A percentile compares a stretch with the other conserved stretches of the same genome.
Conservation (phyloP, 2,329 filamentous ascomycete genomes). For the Pleoardoris graminearum region DNA sequence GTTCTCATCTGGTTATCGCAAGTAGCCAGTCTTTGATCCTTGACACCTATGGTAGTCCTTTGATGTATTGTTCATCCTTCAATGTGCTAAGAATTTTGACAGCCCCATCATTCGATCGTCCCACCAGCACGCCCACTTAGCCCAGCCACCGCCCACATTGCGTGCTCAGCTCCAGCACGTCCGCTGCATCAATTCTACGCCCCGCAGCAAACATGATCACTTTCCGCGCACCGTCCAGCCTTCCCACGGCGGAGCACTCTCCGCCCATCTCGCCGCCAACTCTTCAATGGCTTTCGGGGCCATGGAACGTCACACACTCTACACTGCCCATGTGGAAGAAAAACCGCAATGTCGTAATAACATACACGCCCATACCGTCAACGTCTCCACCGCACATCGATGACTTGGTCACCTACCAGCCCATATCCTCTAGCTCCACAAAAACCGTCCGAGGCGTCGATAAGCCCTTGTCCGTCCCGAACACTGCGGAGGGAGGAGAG, state of each 20-base stretch:
- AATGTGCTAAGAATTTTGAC: neutral
- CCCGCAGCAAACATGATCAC: slow-evolving; percentile 19
- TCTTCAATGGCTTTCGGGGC: slow-evolving; percentile 36
- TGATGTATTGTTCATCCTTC: neutral
- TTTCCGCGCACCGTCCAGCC: slow-evolving; percentile 35
- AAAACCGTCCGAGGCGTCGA: slow-evolving; percentile 70
- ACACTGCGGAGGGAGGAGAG: slow-evolving; percentile 11
- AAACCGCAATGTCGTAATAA: slow-evolving; percentile 78
- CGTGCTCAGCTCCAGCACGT: neutral
- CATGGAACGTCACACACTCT: slow-evolving; percentile 46
- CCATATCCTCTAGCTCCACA: slow-evolving; percentile 53
- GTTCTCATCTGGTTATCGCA: neutral
- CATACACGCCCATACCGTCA: slow-evolving; percentile 59
- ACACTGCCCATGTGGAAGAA: slow-evolving; percentile 71
- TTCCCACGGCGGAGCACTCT: slow-evolving; percentile 17
- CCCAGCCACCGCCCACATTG: neutral
- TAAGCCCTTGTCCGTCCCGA: slow-evolving; percentile 46
- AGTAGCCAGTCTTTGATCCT: neutral
- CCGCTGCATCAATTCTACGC: neutral
- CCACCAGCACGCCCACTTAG: neutral
- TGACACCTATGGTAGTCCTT: too few species aligned
- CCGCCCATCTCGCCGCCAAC: slow-evolving; percentile 41
- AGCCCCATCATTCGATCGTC: neutral
- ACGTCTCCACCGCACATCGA: slow-evolving; percentile 55
- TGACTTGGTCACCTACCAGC: slow-evolving; percentile 73